Evolutionary conservation across 2,329 filamentous ascomycete genomes (phyloP).

Genomic region (Aspergillus pseudoglaucus): DNA sequence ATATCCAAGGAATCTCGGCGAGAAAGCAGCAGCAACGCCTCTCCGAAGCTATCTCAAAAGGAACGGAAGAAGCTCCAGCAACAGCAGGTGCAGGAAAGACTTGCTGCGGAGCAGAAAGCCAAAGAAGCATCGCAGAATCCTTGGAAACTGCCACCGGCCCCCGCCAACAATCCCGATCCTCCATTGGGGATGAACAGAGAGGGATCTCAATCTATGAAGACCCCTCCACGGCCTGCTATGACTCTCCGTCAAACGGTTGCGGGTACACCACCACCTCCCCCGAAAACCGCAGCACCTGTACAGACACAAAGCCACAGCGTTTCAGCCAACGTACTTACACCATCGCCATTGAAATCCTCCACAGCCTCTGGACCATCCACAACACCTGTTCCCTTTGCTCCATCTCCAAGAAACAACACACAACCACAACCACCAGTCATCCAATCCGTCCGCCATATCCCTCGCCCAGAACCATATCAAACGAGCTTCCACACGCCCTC

Average conservation of each 20-base stretch:
- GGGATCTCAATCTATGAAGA: conserved; percentile 15
- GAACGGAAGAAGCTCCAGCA: conserved; percentile 81
- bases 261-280: conserved; percentile 33
- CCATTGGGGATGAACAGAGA: conserved; percentile 23
- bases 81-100: conserved; percentile 48
- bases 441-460: conserved; percentile 47
- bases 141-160: conserved; percentile 53
- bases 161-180: conserved; percentile 10
- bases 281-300: conserved; percentile 32
- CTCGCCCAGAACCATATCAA: conserved; percentile 23
- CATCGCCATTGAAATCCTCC: conserved; percentile 13
- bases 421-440: conserved; percentile 26
- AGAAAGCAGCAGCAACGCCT: conserved; percentile 33
- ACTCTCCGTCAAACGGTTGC: conserved; percentile 58
- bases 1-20: conserved; percentile 34
- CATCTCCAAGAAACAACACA: conserved; percentile 7
- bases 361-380: conserved; percentile 19
- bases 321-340: conserved; percentile 12
- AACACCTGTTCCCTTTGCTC: conserved; percentile 9
- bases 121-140: conserved; percentile 42
- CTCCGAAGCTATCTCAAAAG: conserved; percentile 75
- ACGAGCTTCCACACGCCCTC: conserved; percentile 45
- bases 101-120: conserved; percentile 26
- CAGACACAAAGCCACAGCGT: conserved; percentile 40
- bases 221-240: conserved; percentile 42